These are phyloP conservation scores for Passalora sequoiae DNA, from an alignment of 2,329 filamentous ascomycete genomes.

Conservation along the genomic window DNA sequence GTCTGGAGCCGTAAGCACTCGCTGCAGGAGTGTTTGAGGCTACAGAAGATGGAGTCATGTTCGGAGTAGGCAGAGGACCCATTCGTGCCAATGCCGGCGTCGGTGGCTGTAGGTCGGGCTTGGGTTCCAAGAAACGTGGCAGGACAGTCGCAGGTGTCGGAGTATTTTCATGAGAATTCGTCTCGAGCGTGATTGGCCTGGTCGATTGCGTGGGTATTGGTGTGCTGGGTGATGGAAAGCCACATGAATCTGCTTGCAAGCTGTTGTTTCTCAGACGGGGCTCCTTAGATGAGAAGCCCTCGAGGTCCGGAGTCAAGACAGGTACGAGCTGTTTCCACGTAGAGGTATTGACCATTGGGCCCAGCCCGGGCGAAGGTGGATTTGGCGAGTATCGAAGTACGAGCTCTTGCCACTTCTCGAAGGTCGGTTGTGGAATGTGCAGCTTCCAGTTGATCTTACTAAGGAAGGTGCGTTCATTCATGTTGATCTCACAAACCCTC, in stretches of 20 bases:
- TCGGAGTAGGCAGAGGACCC: constrained; percentile 56
- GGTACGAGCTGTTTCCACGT: constrained; percentile 50
- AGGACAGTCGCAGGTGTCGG: constrained; percentile 39
- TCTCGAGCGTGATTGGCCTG: constrained; percentile 17
- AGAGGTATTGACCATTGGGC: constrained; percentile 12
- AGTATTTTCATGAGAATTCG: constrained; percentile 40
- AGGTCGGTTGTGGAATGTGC: constrained; percentile 82
- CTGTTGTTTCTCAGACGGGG: constrained; percentile 2
- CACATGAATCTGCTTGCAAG: constrained; percentile 7
- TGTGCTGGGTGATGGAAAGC: constrained; percentile 21
- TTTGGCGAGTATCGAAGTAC: constrained; percentile 76
- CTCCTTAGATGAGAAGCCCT: constrained; percentile 32
- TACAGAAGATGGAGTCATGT: constrained; percentile 54
- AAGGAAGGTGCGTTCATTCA: constrained; percentile 91
- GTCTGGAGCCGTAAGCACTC: constrained; percentile 50
- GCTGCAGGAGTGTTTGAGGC: constrained; percentile 56
- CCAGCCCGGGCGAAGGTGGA: constrained; percentile 28
- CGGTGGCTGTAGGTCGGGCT: constrained; percentile 45
- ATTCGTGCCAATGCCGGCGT: constrained; percentile 53
- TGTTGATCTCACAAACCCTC: constrained; percentile 87
- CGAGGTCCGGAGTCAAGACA: constrained; percentile 53
- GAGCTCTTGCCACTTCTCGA: constrained; percentile 90
- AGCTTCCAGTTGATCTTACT: constrained; percentile 88
- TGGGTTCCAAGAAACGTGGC: constrained; percentile 49
- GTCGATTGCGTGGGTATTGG: constrained; percentile 22